Base-by-base conservation (phyloP, 495 filamentous ascomycete species). In the Cercophora newfieldiana region DNA sequence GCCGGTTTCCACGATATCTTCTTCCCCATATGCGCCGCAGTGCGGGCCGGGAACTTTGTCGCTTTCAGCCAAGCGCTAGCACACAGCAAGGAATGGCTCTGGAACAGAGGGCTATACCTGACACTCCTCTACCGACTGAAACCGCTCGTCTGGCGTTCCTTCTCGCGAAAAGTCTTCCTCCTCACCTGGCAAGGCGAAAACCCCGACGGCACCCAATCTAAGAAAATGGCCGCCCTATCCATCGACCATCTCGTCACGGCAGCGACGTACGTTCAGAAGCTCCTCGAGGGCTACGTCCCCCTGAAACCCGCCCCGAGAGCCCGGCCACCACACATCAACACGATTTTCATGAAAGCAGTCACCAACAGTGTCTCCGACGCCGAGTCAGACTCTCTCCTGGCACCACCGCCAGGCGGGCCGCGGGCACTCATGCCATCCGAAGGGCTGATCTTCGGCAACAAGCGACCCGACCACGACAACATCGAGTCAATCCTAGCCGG, bases 401-500 rank as follows among this genome's bases (percentile, higher is more conserved):
- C 70, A 4, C 77, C 80, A n/a, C 83, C 82, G 18, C 82, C 73
- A 68, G 81, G 65, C 37, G 80, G 69, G 66, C 81, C 70, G 53
- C 85, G 69, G 66, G 76, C 49, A 65, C 86, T 80, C 75, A 80
- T 73, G 73, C 79, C 72, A 50, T 80, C 69, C 72, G 79, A 79
- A 72, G 86, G 70, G 29, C 74, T 78, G 68, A 78, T 79, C 64
- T 87, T 70, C 69, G 83, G 83, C 25, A 87, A 86, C 71, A 78
- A 82, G 50, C 74, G 79, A 48, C 79, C 87, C 16, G 77, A 86
- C 48, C 80, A 89, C 71, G 77, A 84, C 1, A 89, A 89, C 68
- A 81, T 97, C n/a, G 95, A 97, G 76, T 86, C 83, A 2, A 87
- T 92, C 3, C 80, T 96, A 10, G 85, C 90, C 0, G 90, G 89